Percentiles rank a stretch among this genome's conserved stretches.
phyloP scores from a whole-genome alignment of 1,284 basidiomycete species.

The Trichosporon sp. region DNA sequence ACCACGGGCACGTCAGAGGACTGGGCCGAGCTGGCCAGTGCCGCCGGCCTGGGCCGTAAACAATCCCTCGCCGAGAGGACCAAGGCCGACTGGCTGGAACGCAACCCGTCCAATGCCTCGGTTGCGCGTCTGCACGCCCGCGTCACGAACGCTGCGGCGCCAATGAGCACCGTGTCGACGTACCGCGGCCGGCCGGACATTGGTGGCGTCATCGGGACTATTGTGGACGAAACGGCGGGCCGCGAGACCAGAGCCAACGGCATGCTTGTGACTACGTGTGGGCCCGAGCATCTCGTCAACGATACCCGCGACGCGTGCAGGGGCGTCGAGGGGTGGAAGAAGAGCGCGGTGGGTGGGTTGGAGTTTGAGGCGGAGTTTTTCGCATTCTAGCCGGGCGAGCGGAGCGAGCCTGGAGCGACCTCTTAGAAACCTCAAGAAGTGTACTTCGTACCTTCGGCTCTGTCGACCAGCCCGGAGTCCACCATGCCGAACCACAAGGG shows the following conservation, averaged over 20 bases:
- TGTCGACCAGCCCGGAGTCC: too few relatives aligned
- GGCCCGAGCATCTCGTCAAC: slow-evolving; percentile 46
- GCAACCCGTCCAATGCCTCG: slow-evolving; percentile 33
- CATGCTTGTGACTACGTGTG: slow-evolving; percentile 48
- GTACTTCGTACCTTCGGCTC: too few relatives aligned
- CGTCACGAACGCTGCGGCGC: slow-evolving; percentile 21
- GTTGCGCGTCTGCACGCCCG: slow-evolving; percentile 23
- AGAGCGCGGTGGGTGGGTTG: slow-evolving; percentile 43
- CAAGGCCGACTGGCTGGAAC: slow-evolving; percentile 38
- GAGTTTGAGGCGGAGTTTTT: slow-evolving; percentile 53
- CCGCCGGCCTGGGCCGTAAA: background rate
- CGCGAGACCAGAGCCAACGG: slow-evolving; percentile 29
- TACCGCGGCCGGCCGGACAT: slow-evolving; percentile 44
- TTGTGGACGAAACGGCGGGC: slow-evolving; percentile 39
- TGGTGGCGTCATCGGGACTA: slow-evolving; percentile 29
- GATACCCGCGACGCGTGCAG: slow-evolving; percentile 39
- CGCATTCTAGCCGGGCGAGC: slow-evolving; percentile 37
- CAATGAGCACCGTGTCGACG: slow-evolving; percentile 37
- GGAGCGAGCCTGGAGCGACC: background rate
- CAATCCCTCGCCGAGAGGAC: slow-evolving; percentile 34
- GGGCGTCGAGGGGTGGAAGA: slow-evolving; percentile 37
- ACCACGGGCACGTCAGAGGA: slow-evolving; percentile 4
- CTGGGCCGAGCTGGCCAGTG: slow-evolving; percentile 4
- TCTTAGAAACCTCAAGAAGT: too few relatives aligned
- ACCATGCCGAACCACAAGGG: too few relatives aligned